Base-by-base conservation (phyloP, 202 grass and related monocot genomes). In the Eragrostis tef region DNA sequence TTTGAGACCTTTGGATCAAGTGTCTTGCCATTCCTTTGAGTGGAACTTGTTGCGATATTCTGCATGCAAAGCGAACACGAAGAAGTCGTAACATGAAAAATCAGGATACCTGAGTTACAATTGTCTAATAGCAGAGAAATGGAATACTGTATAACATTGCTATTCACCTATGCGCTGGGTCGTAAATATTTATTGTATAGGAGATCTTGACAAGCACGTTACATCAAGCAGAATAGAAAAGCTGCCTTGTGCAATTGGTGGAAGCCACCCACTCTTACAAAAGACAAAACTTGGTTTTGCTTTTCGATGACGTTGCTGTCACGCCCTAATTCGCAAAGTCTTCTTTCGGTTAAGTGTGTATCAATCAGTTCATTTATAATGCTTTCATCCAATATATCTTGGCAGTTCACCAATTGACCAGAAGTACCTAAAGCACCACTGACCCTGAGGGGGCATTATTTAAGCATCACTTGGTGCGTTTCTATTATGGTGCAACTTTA, bases 1-100 rank as follows among this genome's bases (percentile, higher is more conserved):
- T n/a, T 15, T 20, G n/a, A 25, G 56, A 97, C 94, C 94, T 97
- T 97, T 70, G 87, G 69, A 79, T 97, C 87, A 76, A 83, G 71
- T 72, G 75, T 61, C 67, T 87, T 97, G 75, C 83, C 91, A 43
- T 87, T 71, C 51, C 81, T 92, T 49, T 78, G 79, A 75, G 78
- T 75, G 60, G 87, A 85, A 43, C 68, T 75, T 46, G 66, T 80
- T 72, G 81, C 36, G 71, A 74, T 90, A 31, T 85, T 89, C 91
- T 92, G 87, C 58, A 56, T 73, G 86, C 21, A 15, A 88, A 69
- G 12, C 70, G 24, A 16, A 72, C 39, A 57, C 24, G 46, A 84
- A 61, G 54, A 64, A 53, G 16, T 34, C 54, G 54, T 34, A 45
- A 26, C 42, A 80, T 56, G 48, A 64, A 80, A 75, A 80, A 75